Percentiles rank a stretch among this genome's conserved stretches.
These are phyloP conservation scores for Graphium sp. DNA, from an alignment of 2,329 filamentous ascomycete species.

Conservation along the genomic window DNA sequence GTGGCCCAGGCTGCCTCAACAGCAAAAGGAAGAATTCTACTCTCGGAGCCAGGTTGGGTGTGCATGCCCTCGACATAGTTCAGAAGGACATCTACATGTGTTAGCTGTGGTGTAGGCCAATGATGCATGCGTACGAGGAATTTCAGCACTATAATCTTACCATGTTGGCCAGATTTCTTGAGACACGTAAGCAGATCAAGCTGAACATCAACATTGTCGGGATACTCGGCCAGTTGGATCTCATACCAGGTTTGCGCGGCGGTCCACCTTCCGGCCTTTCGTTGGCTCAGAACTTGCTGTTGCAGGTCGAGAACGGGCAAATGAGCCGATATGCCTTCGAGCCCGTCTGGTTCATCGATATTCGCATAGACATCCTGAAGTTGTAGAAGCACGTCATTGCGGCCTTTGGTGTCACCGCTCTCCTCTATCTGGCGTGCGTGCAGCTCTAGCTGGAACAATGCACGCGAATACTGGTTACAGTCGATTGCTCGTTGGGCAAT, in stretches of 20 bases:
- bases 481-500: constrained; percentile 73
- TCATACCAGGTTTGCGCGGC: constrained; percentile 98
- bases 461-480: constrained; percentile 81
- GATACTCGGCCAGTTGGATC: constrained; percentile 65
- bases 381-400: constrained; percentile 42
- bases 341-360: constrained; percentile 92
- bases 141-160: constrained; percentile 24
- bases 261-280: constrained; percentile 84
- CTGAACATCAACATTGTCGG: constrained; percentile 61
- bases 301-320: constrained; percentile 78
- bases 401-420: constrained; percentile 30
- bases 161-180: constrained; percentile 89
- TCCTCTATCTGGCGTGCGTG: constrained; percentile 46
- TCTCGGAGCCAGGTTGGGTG: constrained; percentile 28
- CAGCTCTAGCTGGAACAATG: constrained; percentile 88
- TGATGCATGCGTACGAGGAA: background rate
- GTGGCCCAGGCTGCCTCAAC: constrained; percentile 88
- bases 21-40: constrained; percentile 62
- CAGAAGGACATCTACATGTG: constrained; percentile 53
- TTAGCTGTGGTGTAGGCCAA: constrained; percentile 7
- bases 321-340: constrained; percentile 85
- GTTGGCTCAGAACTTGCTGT: constrained; percentile 83
- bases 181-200: constrained; percentile 74
- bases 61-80: constrained; percentile 73
- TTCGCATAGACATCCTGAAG: constrained; percentile 91